These are phyloP conservation scores for Calonectria pauciramosa DNA, from an alignment of 2,329 filamentous ascomycete species.

Conservation along the genomic window DNA sequence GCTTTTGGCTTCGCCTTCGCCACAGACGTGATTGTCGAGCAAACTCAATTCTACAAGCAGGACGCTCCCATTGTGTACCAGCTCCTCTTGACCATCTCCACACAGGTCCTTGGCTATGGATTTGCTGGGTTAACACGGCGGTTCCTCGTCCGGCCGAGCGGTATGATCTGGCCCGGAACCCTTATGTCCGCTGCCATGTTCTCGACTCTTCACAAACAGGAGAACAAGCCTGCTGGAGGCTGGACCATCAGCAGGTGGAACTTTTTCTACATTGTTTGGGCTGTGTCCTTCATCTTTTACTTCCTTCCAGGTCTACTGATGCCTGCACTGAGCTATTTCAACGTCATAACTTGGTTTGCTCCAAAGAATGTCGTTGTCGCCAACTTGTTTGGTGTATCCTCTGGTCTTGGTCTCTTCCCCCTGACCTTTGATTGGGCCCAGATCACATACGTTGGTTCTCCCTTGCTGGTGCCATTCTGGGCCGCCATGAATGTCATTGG, in stretches of 20 bases:
- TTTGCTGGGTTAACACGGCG: conserved; percentile 86
- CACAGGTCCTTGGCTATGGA: conserved; percentile 88
- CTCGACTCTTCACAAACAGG: conserved; percentile 85
- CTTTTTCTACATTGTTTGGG: conserved; percentile 84
- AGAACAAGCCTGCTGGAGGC: conserved; percentile 85
- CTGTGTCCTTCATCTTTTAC: conserved; percentile 82
- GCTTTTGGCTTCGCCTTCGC: conserved; percentile 92
- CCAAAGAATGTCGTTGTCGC: conserved; percentile 88
- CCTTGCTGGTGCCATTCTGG: conserved; percentile 87
- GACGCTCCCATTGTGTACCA: conserved; percentile 83
- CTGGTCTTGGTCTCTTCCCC: conserved; percentile 86
- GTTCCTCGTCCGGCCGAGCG: conserved; percentile 86
- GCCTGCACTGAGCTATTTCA: conserved; percentile 90
- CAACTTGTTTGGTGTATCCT: conserved; percentile 89
- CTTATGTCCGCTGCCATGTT: conserved; percentile 93
- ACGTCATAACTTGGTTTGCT: conserved; percentile 88
- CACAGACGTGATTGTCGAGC: conserved; percentile 91
- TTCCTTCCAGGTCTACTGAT: conserved; percentile 87
- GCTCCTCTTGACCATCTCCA: conserved; percentile 85
- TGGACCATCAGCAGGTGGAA: conserved; percentile 87
- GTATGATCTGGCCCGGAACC: conserved; percentile 93
- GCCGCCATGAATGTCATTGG: conserved; percentile 87
- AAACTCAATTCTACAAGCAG: conserved; percentile 90
- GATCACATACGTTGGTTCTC: conserved; percentile 89
- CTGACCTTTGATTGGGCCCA: conserved; percentile 94